Conservation (phyloP, 257 asterid genomes). For the Solanum appendiculatum region DNA sequence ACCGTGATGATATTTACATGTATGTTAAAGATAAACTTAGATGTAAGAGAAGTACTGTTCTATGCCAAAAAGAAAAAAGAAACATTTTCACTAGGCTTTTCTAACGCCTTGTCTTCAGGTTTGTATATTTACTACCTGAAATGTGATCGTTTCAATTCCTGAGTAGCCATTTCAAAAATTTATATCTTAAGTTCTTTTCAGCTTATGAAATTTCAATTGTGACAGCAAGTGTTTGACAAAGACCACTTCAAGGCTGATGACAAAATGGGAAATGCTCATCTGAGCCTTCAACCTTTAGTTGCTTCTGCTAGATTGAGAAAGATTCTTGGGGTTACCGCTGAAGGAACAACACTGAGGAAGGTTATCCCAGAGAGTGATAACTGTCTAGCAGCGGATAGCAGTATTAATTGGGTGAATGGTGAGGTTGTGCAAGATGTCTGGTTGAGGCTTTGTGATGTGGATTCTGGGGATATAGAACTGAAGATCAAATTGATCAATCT, state of each 20-base stretch:
- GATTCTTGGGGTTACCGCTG: conserved; percentile 21
- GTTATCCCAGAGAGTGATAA: conserved; percentile 36
- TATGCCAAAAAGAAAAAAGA: not conserved
- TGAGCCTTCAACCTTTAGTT: conserved; percentile 33
- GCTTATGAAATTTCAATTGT: not conserved
- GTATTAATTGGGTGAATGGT: conserved; percentile 18
- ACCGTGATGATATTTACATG: not conserved
- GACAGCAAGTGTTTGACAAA: conserved; percentile 41
- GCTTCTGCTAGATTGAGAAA: conserved; percentile 36
- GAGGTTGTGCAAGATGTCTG: conserved; percentile 37
- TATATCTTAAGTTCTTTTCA: not conserved
- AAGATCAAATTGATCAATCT: conserved; percentile 24
- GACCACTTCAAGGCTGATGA: conserved; percentile 43
- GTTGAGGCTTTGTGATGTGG: conserved; percentile 39
- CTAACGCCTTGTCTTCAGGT: not conserved
- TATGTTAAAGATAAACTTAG: not conserved
- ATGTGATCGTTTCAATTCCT: not conserved
- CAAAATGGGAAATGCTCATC: conserved; percentile 36
- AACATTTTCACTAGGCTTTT: not conserved
- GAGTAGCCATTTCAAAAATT: not conserved
- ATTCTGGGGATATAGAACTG: conserved; percentile 35
- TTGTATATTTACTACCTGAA: not conserved
- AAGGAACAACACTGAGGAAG: conserved; percentile 33
- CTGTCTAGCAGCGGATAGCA: conserved; percentile 38
- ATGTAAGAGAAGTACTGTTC: not conserved